Evolutionary conservation across 2,329 filamentous ascomycete genomes (phyloP).

Genomic region (Apiospora koreana): DNA sequence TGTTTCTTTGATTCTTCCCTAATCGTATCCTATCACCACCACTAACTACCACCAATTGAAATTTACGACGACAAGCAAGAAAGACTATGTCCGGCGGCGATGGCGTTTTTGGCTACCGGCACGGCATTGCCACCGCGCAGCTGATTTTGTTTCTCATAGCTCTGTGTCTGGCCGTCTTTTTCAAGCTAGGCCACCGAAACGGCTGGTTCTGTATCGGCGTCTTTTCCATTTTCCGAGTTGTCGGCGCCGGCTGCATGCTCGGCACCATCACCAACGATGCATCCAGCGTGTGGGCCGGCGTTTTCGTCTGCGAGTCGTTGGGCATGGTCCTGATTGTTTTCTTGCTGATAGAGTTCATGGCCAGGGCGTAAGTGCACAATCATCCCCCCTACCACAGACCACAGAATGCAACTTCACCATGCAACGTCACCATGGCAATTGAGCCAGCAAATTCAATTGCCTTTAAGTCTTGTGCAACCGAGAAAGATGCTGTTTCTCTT

Average conservation of each 20-base stretch:
- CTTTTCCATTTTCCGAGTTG: constrained; percentile 22
- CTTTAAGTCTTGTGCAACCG: too few relatives aligned
- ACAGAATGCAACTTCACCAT: too few relatives aligned
- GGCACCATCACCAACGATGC: constrained; percentile 20
- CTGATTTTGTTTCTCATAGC: neutral
- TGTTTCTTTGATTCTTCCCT: neutral
- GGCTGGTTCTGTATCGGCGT: constrained; percentile 10
- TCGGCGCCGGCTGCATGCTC: constrained; percentile 23
- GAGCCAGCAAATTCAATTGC: too few relatives aligned
- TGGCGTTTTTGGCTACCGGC: neutral
- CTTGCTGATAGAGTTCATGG: constrained; percentile 16
- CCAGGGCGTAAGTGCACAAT: constrained; percentile 17
- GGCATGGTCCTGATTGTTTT: constrained; percentile 18
- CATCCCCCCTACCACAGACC: too few relatives aligned
- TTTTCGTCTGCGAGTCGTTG: constrained; percentile 23
- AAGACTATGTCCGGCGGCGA: neutral
- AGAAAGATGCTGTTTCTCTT: neutral
- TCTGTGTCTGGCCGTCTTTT: neutral
- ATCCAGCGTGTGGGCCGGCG: constrained; percentile 20
- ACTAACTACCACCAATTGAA: too few relatives aligned
- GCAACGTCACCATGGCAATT: too few relatives aligned
- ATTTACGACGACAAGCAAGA: neutral
- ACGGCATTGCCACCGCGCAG: neutral
- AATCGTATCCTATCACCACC: neutral
- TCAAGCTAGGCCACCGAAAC: neutral